These are phyloP conservation scores for Tylopilus intermedius DNA, from an alignment of 768 basidiomycete genomes.

Conservation along the genomic window DNA sequence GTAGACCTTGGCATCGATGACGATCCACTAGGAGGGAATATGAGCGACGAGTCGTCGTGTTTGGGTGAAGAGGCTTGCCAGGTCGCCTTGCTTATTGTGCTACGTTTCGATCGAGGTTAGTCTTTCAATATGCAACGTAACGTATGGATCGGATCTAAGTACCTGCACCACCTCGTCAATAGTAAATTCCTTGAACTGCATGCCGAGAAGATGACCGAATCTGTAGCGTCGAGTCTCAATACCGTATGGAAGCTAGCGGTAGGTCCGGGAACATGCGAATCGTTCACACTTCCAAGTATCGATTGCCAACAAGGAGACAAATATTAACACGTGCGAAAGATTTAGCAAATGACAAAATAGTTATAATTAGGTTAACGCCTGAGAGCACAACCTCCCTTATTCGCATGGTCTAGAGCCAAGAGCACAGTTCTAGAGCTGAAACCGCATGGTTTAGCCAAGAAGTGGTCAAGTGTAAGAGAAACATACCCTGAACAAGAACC, in stretches of 20 bases:
- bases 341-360: background rate
- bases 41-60: background rate
- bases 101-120: slow-evolving; percentile 27
- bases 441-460: background rate
- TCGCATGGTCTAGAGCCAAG: background rate
- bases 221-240: background rate
- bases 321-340: background rate
- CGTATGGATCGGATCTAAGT: slow-evolving; percentile 8
- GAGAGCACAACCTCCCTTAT: background rate
- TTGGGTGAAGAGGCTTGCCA: slow-evolving; percentile 43
- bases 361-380: background rate
- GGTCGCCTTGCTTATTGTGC: slow-evolving; percentile 85
- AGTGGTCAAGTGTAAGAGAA: background rate
- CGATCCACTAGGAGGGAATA: slow-evolving; percentile 56
- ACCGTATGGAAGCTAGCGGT: too few species aligned
- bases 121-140: background rate
- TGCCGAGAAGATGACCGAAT: background rate
- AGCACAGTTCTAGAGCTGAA: slow-evolving; percentile 17
- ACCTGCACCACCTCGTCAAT: slow-evolving; percentile 68
- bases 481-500: slow-evolving; percentile 45
- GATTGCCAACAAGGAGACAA: background rate
- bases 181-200: slow-evolving; percentile 36
- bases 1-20: slow-evolving; percentile 78
- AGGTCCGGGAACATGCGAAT: background rate
- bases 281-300: background rate